These are phyloP conservation scores for Yarrowia sp. DNA, from an alignment of 805 yeast genomes.

Conservation along the genomic window DNA sequence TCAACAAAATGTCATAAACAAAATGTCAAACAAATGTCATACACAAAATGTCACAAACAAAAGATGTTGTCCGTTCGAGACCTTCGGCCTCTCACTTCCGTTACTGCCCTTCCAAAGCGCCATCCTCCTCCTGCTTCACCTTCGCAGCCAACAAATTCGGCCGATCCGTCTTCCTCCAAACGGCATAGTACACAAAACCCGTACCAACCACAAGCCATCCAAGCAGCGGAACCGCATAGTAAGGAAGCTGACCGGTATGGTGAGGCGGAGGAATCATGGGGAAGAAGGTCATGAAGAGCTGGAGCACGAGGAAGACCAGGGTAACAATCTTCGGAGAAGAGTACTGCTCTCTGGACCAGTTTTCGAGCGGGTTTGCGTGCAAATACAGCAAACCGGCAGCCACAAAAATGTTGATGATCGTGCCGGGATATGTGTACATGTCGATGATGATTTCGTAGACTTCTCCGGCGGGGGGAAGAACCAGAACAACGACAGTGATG, in stretches of 20 bases:
- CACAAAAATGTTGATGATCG: conserved; percentile 55
- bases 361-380: conserved; percentile 44
- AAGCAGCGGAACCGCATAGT: conserved; percentile 57
- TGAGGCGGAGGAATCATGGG: conserved; percentile 57
- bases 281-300: conserved; percentile 51
- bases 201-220: conserved; percentile 37
- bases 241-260: conserved; percentile 44
- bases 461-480: conserved; percentile 61
- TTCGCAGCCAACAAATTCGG: not conserved
- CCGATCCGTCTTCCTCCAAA: conserved; percentile 9
- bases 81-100: too few relatives aligned
- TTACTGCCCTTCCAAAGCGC: not conserved
- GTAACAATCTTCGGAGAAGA: conserved; percentile 37
- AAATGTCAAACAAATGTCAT: too few relatives aligned
- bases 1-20: too few relatives aligned
- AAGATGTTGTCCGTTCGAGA: too few relatives aligned
- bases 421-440: conserved; percentile 61
- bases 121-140: not conserved
- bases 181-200: not conserved
- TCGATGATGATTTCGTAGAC: conserved; percentile 64
- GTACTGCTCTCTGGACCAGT: conserved; percentile 42
- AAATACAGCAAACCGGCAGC: conserved; percentile 54
- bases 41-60: too few relatives aligned
- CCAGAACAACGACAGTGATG: conserved; percentile 52
- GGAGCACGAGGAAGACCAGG: conserved; percentile 46